Evolutionary conservation across 2,329 filamentous ascomycete genomes (phyloP), one percentile per base, ranked within the genome.

Genomic region (Podosphaera leucotricha): DNA sequence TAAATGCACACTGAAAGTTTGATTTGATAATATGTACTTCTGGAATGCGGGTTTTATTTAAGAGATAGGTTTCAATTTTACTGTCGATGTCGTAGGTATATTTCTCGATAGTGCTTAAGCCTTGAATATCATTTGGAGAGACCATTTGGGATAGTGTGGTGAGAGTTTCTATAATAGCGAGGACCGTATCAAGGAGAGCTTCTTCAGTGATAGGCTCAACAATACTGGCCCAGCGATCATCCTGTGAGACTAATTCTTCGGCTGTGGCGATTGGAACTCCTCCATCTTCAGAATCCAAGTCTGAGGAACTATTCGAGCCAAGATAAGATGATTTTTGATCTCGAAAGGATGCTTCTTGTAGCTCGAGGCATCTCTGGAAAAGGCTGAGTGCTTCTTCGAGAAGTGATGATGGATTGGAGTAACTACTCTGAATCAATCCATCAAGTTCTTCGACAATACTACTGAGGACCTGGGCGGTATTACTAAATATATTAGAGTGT

Each of bases 391-490:
- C 67, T 60, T 82, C 69, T 52, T 79, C 65, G 18, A 77, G 60
- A 8, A 71, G 60, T 16, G 57, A 60, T 11, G 52, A 59, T 0
- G 71, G 67, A 45, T 71, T 60, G 19, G 59, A 16, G 20, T 19
- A 10, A 6, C 11, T 54, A 37, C 56, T 55, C 19, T 66, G 61
- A 2, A 56, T 58, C 1, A 58, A 55, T 5, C 66, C 64, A 37
- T 65, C 66, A 6, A 71, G 56, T 2, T 62, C 62, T 60, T 83
- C 78, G 1, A 73, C 75, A 33, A 82, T 62, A 48, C 69, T 73
- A 0, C 72, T 77, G 33, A 82, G 62, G 2, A 80, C 72, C 57
- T 82, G 78, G 1, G 71, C 75, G 5, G 73, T 76, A 55, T 83
- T 84, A 63, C 59, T 61, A 38, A 43, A 21, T 19, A 38, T 38